A percentile compares a stretch with the other conserved stretches of the same genome.
Conservation (phyloP, 768 basidiomycete genomes). For the Hericium erinaceus region DNA sequence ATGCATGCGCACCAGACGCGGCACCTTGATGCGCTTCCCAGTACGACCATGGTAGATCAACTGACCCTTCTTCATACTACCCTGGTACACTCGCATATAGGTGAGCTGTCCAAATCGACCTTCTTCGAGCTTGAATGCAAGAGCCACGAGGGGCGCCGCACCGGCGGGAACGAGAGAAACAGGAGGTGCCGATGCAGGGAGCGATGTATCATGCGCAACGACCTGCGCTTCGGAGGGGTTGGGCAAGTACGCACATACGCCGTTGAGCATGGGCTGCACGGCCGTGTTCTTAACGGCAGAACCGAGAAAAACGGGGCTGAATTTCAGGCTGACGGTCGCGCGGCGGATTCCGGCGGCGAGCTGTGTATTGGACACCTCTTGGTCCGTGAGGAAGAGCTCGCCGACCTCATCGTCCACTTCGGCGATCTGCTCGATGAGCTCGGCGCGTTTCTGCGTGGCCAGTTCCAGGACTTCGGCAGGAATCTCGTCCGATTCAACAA, state of each 20-base stretch:
- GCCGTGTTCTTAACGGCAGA: constrained; percentile 97
- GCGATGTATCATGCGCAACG: constrained; percentile 75
- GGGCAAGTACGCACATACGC: constrained; percentile 91
- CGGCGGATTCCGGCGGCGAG: constrained; percentile 83
- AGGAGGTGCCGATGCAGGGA: constrained; percentile 52
- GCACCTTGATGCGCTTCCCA: constrained; percentile 96
- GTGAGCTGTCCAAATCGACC: constrained; percentile 95
- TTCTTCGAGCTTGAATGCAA: constrained; percentile 99
- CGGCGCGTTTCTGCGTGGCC: constrained; percentile 75
- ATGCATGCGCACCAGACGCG: constrained; percentile 94
- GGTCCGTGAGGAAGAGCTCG: constrained; percentile 83
- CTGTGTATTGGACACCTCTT: constrained; percentile 60
- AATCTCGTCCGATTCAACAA: constrained; percentile 82
- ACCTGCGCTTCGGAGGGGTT: constrained; percentile 74
- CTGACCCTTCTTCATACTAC: constrained; percentile 76
- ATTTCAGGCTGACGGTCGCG: constrained; percentile 78
- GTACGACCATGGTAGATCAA: constrained; percentile 88
- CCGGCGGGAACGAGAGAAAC: constrained; percentile 78
- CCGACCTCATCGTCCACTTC: constrained; percentile 96
- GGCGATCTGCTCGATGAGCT: constrained; percentile 90
- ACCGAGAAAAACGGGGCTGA: constrained; percentile 94
- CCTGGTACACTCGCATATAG: constrained; percentile 97
- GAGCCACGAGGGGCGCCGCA: constrained; percentile 78
- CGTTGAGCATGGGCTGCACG: constrained; percentile 89
- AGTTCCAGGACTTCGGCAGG: constrained; percentile 65